Conservation (phyloP, 495 filamentous ascomycete species). For the Lasiosphaeria miniovina region DNA sequence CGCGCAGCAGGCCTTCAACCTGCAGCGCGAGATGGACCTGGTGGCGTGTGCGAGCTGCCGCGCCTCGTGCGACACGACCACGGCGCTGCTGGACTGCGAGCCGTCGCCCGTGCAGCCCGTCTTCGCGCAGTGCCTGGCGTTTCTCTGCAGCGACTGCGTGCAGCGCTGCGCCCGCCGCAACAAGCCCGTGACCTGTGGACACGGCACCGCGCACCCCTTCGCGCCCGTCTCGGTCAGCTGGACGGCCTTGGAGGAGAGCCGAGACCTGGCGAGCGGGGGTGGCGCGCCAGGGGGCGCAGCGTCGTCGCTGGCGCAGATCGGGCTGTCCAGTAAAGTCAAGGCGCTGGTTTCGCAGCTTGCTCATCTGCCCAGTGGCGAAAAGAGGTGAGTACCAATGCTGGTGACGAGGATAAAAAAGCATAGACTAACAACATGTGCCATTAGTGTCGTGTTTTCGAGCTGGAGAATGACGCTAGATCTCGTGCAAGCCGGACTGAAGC, state of each 20-base stretch:
- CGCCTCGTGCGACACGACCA: neutral
- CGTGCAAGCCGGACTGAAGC: slow-evolving; percentile 32
- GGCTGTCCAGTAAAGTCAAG: slow-evolving; percentile 27
- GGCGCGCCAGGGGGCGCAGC: too few species aligned
- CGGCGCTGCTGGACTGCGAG: neutral
- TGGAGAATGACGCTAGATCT: slow-evolving; percentile 47
- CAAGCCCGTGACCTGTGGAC: slow-evolving; percentile 21
- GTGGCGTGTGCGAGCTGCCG: slow-evolving; percentile 5
- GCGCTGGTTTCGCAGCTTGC: slow-evolving; percentile 24
- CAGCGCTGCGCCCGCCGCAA: slow-evolving; percentile 8
- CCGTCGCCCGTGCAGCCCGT: neutral
- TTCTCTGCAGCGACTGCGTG: slow-evolving; percentile 12
- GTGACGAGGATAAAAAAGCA: neutral
- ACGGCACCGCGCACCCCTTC: slow-evolving; percentile 19
- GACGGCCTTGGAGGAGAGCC: neutral
- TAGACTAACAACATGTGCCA: neutral
- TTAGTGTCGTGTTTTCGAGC: slow-evolving; percentile 44
- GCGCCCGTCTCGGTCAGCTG: slow-evolving; percentile 20
- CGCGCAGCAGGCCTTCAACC: slow-evolving; percentile 28
- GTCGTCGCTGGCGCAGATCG: neutral
- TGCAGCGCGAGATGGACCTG: slow-evolving; percentile 18
- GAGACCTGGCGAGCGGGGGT: too few species aligned
- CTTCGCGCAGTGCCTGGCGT: slow-evolving; percentile 9
- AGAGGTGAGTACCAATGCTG: slow-evolving; percentile 22
- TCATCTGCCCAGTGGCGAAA: slow-evolving; percentile 15